Evolutionary conservation across 768 basidiomycete species (phyloP).

Genomic region (Kwoniella dejecticola): DNA sequence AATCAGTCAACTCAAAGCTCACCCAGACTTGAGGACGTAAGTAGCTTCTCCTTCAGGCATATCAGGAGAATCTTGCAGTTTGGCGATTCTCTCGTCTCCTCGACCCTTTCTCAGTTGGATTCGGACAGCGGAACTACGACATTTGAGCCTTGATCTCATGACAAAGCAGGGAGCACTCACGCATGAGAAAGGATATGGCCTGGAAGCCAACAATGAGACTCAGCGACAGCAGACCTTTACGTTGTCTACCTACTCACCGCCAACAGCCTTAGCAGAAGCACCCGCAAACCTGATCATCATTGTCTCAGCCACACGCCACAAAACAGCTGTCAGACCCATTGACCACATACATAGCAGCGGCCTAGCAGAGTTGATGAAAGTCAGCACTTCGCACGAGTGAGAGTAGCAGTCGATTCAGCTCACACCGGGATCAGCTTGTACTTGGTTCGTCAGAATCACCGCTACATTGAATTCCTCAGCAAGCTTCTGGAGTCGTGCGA

Average conservation of each 20-base stretch:
- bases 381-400: too few relatives aligned
- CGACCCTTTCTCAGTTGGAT: constrained; percentile 54
- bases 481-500: constrained; percentile 85
- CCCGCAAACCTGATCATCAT: constrained; percentile 70
- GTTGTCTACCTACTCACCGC: constrained; percentile 28
- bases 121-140: constrained; percentile 53
- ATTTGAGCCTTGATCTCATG: too few relatives aligned
- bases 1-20: constrained; percentile 12
- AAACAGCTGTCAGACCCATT: not conserved
- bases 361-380: too few relatives aligned
- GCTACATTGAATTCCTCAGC: constrained; percentile 75
- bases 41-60: constrained; percentile 54
- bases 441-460: constrained; percentile 88
- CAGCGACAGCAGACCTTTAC: not conserved
- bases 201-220: not conserved
- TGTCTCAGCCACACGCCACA: constrained; percentile 61
- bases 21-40: constrained; percentile 48
- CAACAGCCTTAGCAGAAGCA: constrained; percentile 86
- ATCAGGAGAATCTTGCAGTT: constrained; percentile 52
- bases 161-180: constrained; percentile 26
- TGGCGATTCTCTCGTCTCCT: constrained; percentile 54
- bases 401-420: constrained; percentile 55
- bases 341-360: constrained; percentile 50
- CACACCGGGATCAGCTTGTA: constrained; percentile 85
- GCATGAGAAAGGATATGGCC: constrained; percentile 55